Evolutionary conservation across 495 filamentous ascomycete species (phyloP).

Genomic region (Chaetomium cochliodes): DNA sequence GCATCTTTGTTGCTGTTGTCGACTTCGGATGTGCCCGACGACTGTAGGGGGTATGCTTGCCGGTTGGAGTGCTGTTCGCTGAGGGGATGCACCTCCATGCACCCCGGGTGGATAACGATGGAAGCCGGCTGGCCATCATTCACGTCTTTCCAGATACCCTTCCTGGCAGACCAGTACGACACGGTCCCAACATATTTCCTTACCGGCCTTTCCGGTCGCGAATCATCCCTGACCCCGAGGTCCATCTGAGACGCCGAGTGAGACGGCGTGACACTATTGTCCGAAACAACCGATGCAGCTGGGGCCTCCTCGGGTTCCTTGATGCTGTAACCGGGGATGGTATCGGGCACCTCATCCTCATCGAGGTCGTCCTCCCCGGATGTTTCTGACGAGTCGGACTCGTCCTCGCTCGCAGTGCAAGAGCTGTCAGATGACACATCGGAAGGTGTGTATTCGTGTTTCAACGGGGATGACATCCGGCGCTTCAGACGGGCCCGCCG

Average conservation of each 20-base stretch:
- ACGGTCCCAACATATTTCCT: constrained; percentile 70
- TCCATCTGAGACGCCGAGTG: constrained; percentile 71
- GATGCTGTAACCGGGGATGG: constrained; percentile 50
- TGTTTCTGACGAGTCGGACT: constrained; percentile 46
- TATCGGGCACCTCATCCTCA: constrained; percentile 51
- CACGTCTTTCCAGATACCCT: constrained; percentile 76
- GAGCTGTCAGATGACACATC: constrained; percentile 56
- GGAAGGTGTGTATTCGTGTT: constrained; percentile 96
- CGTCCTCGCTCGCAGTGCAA: constrained; percentile 49
- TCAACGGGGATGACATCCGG: constrained; percentile 87
- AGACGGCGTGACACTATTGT: constrained; percentile 64
- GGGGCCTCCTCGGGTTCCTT: constrained; percentile 30
- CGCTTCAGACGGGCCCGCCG: constrained; percentile 53
- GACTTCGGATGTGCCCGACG: constrained; percentile 40
- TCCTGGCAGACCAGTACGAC: constrained; percentile 78
- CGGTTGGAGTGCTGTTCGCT: constrained; percentile 45
- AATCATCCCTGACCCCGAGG: constrained; percentile 50
- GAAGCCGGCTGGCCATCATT: constrained; percentile 62
- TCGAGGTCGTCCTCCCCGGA: constrained; percentile 54
- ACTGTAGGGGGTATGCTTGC: constrained; percentile 43
- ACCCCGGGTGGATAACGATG: constrained; percentile 76
- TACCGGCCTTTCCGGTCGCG: constrained; percentile 52
- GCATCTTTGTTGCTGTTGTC: constrained; percentile 41
- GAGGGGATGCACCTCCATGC: constrained; percentile 79
- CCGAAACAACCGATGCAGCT: constrained; percentile 38